These are phyloP conservation scores for Hanseniaspora sp. DNA, from an alignment of 1,139 yeast species.

Conservation along the genomic window DNA sequence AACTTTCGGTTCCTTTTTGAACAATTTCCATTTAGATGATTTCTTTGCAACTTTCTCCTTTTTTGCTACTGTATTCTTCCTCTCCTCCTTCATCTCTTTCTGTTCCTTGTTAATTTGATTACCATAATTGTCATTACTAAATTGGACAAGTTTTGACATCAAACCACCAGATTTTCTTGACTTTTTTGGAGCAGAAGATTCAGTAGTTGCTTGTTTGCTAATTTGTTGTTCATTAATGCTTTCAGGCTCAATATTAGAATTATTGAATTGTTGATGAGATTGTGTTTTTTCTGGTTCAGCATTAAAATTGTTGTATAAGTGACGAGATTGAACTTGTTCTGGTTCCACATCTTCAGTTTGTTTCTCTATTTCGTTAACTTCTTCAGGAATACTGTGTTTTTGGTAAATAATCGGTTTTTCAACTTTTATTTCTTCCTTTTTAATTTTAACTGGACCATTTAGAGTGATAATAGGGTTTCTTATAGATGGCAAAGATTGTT, in stretches of 20 bases:
- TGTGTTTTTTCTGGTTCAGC: not conserved
- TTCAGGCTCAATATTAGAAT: not conserved
- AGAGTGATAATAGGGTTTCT: not conserved
- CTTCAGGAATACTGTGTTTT: no score
- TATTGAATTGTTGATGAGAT: no score
- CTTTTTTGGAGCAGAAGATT: not conserved
- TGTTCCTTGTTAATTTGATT: not conserved
- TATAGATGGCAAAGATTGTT: not conserved
- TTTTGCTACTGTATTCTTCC: not conserved
- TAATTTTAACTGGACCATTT: not conserved
- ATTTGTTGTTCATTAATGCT: no score
- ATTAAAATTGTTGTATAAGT: no score
- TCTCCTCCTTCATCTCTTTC: not conserved
- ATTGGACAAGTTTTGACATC: slow-evolving; percentile 4
- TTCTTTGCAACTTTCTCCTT: not conserved
- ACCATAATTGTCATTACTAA: slow-evolving; percentile 15
- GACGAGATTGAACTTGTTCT: no score
- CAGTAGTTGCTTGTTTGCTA: no score
- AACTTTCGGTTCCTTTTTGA: not conserved
- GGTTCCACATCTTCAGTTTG: no score
- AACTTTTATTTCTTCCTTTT: not conserved
- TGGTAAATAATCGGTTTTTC: not conserved
- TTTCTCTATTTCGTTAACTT: no score
- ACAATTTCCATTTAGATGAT: slow-evolving; percentile 2
- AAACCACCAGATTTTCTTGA: not conserved